A percentile compares a stretch with the other conserved stretches of the same genome.
Conservation (phyloP, 176 grass and related monocot genomes). For the Carex parvula region DNA sequence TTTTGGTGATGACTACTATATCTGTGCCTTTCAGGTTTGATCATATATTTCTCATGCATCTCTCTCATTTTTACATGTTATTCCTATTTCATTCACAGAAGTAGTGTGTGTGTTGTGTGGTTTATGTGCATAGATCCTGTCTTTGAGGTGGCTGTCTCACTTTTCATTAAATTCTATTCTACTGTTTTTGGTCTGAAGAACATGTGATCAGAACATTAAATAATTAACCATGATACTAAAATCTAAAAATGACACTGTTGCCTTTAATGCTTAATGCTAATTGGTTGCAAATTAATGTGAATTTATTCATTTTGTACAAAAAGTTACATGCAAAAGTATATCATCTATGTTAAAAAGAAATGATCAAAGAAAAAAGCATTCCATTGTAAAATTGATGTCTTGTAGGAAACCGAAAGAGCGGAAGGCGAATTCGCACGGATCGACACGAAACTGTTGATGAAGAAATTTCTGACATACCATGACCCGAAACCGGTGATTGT, state of each 20-base stretch:
- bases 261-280: no score
- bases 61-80: not conserved
- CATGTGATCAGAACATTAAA: not conserved
- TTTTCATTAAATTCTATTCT: not conserved
- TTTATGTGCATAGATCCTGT: not conserved
- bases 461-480: constrained; percentile 45
- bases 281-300: not conserved
- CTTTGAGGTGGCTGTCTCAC: not conserved
- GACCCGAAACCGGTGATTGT: constrained; percentile 36
- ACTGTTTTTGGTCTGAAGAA: not conserved
- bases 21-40: constrained; percentile 43
- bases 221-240: not conserved
- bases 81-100: not conserved
- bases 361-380: not conserved
- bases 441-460: constrained; percentile 27
- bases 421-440: constrained; percentile 35
- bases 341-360: not conserved
- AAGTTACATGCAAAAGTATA: not conserved
- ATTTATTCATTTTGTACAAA: not conserved
- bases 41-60: not conserved
- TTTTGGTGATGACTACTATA: constrained; percentile 42
- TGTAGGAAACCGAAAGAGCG: constrained; percentile 36
- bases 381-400: not conserved
- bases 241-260: not conserved
- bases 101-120: not conserved